Evolutionary conservation across 768 basidiomycete species (phyloP).

Genomic region (Tremella yokohamensis): DNA sequence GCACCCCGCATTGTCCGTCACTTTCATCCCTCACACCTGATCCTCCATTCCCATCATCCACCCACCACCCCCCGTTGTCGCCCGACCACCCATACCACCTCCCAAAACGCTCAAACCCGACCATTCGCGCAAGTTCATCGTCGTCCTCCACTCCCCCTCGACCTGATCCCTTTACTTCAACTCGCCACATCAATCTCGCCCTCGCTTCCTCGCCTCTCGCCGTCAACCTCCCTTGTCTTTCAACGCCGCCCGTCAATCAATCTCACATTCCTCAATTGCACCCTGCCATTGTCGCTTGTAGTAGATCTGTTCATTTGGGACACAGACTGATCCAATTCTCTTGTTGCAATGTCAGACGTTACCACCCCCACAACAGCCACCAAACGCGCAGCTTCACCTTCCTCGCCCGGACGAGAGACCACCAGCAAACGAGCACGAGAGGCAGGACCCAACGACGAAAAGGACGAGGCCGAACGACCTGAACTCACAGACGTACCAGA

Average conservation of each 20-base stretch:
- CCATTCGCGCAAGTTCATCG: too few relatives aligned
- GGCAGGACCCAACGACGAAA: constrained; percentile 8
- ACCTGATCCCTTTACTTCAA: too few relatives aligned
- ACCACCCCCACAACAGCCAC: constrained; percentile 23
- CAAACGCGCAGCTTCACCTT: constrained; percentile 28
- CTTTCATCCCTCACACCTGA: too few relatives aligned
- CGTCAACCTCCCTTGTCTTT: not conserved
- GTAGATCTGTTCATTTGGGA: not conserved
- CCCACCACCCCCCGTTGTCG: too few relatives aligned
- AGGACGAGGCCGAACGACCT: not conserved
- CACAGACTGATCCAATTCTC: constrained; percentile 5
- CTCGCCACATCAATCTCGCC: not conserved
- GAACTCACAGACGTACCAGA: constrained; percentile 1
- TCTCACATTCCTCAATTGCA: not conserved
- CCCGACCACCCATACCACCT: too few relatives aligned
- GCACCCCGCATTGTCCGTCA: too few relatives aligned
- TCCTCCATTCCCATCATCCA: too few relatives aligned
- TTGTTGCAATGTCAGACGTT: constrained; percentile 23
- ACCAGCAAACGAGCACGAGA: constrained; percentile 18
- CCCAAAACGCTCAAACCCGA: too few relatives aligned
- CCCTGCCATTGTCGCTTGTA: constrained; percentile 7
- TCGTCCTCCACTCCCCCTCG: too few relatives aligned
- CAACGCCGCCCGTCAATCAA: too few relatives aligned
- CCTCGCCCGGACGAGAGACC: constrained; percentile 18
- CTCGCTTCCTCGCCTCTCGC: not conserved